Evolutionary conservation across 2,329 filamentous ascomycete genomes (phyloP).

Genomic region (Chaetomium olivaceum): DNA sequence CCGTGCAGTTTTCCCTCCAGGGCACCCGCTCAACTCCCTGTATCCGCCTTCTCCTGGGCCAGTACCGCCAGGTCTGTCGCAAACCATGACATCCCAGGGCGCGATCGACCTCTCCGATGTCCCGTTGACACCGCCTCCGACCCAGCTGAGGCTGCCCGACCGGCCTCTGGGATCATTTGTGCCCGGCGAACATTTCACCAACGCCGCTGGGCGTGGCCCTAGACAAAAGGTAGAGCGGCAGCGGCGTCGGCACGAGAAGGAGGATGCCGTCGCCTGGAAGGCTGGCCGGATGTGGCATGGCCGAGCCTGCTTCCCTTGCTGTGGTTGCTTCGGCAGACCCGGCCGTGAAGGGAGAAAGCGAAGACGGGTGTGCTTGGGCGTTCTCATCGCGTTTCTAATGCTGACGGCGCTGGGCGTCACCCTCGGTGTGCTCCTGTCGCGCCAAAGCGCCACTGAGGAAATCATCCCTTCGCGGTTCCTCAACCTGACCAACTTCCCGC

Average conservation of each 20-base stretch:
- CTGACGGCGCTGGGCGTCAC: slow-evolving; percentile 59
- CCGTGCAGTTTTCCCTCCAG: slow-evolving; percentile 59
- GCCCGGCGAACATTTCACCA: slow-evolving; percentile 47
- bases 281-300: slow-evolving; percentile 65
- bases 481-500: slow-evolving; percentile 82
- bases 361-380: slow-evolving; percentile 59
- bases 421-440: slow-evolving; percentile 59
- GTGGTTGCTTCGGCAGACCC: slow-evolving; percentile 64
- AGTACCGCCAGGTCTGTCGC: slow-evolving; percentile 61
- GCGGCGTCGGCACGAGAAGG: slow-evolving; percentile 62
- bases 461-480: slow-evolving; percentile 63
- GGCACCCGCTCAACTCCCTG: slow-evolving; percentile 48
- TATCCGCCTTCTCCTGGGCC: slow-evolving; percentile 61
- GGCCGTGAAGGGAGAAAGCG: slow-evolving; percentile 65
- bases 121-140: slow-evolving; percentile 45
- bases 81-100: slow-evolving; percentile 63
- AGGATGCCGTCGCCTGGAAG: slow-evolving; percentile 60
- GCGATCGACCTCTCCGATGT: slow-evolving; percentile 63
- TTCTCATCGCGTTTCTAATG: slow-evolving; percentile 52
- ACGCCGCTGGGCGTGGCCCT: slow-evolving; percentile 41
- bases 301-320: slow-evolving; percentile 61
- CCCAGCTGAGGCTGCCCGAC: slow-evolving; percentile 42
- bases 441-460: slow-evolving; percentile 37
- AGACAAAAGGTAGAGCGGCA: slow-evolving; percentile 51
- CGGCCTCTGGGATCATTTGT: slow-evolving; percentile 49